phyloP scores from a whole-genome alignment of 225 moss, liverwort and hornwort species.

The Antitrichia curtipendula region DNA sequence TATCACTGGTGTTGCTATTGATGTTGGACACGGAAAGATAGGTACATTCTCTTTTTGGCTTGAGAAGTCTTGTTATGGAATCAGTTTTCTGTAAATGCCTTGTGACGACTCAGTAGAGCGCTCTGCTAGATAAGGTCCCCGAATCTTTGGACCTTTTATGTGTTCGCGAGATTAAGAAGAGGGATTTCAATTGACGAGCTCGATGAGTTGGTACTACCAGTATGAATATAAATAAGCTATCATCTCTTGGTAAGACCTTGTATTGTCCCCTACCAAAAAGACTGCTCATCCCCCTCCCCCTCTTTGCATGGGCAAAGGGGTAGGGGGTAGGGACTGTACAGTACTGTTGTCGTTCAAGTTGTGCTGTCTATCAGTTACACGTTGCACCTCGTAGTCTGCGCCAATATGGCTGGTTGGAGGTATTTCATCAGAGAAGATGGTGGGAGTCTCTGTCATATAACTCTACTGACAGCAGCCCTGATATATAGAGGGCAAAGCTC shows the following conservation, averaged over 20 bases:
- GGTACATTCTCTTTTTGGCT: conserved; percentile 25
- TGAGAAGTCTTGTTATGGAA: background rate
- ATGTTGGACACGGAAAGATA: conserved; percentile 93
- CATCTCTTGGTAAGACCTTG: background rate
- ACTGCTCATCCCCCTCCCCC: background rate
- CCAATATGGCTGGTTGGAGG: background rate
- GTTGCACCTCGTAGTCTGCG: background rate
- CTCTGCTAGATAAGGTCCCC: background rate
- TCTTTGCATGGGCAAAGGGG: background rate
- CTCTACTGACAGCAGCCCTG: conserved; percentile 73
- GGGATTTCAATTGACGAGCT: background rate
- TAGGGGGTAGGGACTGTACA: background rate
- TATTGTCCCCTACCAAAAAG: background rate
- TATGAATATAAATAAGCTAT: background rate
- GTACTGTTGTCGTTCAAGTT: background rate
- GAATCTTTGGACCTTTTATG: background rate
- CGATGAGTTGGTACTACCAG: background rate
- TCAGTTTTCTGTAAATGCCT: background rate
- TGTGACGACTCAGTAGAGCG: background rate
- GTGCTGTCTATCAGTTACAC: background rate
- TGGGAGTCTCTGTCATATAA: conserved; percentile 22
- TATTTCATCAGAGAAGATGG: background rate
- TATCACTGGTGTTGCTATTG: conserved; percentile 89
- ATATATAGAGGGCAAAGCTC: conserved; percentile 75
- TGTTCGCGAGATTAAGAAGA: background rate